A percentile compares a stretch with the other conserved stretches of the same genome.
phyloP scores from a whole-genome alignment of 495 filamentous ascomycete genomes.

The Aeminium ludgeri region DNA sequence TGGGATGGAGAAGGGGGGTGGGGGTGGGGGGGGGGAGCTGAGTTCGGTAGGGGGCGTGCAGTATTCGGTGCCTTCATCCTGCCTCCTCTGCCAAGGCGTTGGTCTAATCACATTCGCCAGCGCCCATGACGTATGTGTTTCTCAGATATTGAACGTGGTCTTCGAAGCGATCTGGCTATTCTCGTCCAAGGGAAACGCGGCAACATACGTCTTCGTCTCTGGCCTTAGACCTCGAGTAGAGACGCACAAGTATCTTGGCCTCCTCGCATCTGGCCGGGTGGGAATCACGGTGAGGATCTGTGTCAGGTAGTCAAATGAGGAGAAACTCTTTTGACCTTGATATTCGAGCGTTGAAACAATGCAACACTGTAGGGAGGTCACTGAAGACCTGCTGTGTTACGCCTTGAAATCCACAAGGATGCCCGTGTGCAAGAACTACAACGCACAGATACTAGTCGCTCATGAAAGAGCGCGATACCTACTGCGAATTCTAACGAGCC shows the following conservation, averaged over 20 bases:
- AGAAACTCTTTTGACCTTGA: too few relatives aligned
- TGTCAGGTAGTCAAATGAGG: too few relatives aligned
- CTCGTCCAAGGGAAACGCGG: slow-evolving; percentile 6
- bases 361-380: too few relatives aligned
- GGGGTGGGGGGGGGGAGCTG: too few relatives aligned
- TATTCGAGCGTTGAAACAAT: too few relatives aligned
- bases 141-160: slow-evolving; percentile 10
- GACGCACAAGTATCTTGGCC: slow-evolving; percentile 13
- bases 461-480: too few relatives aligned
- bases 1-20: too few relatives aligned
- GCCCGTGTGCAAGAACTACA: slow-evolving; percentile 9
- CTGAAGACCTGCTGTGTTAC: slow-evolving; percentile 6
- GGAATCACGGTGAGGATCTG: slow-evolving; percentile 14
- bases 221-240: slow-evolving; percentile 12
- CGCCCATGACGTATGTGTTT: slow-evolving; percentile 13
- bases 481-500: too few relatives aligned
- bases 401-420: slow-evolving; percentile 16
- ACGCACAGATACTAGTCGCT: not conserved
- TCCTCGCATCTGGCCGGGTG: slow-evolving; percentile 3
- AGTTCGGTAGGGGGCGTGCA: too few relatives aligned
- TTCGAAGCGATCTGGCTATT: slow-evolving; percentile 6
- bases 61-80: slow-evolving; percentile 6
- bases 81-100: slow-evolving; percentile 5
- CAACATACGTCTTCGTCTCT: slow-evolving; percentile 11
- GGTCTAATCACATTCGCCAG: slow-evolving; percentile 16